Base-by-base conservation (phyloP, 2,329 filamentous ascomycete genomes). In the Chrysoporthe cubensis region DNA sequence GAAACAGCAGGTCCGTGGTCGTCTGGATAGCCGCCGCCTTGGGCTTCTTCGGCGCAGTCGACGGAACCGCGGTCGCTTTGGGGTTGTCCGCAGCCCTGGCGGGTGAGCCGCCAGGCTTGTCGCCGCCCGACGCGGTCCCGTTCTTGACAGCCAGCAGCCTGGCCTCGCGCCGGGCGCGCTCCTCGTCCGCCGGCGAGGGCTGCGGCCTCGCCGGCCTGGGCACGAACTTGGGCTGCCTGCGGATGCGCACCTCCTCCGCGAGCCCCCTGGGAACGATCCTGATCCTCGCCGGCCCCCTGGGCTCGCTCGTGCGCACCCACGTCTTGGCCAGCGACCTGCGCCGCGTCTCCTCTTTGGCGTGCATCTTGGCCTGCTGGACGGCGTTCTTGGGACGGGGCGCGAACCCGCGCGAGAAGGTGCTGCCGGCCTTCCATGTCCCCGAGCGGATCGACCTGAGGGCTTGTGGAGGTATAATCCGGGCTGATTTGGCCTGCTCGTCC, bases 311-410 rank as follows among this genome's bases (percentile, higher is more conserved):
- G 26, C 68, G 76, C 56, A 89, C 80, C 71, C 81, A 79, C 2
- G 52, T 21, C n/a, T 44, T 64, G 13, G 67, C 64, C 6, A 62
- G 37, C 2, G 64, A 59, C 64, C 83, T 81, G 71, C 84, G 82
- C 46, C 75, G 80, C 64, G 79, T 80, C 56, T 88, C 85, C 71
- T 88, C 84, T 59, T 80, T 82, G 6, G 84, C 85, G 72, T 90
- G 85, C 60, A 85, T 81, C 57, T 83, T 82, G 32, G 87, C 85
- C 71, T 84, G 87, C 65, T 82, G 81, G 72, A 90, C 81, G 62
- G 89, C 81, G 68, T 82, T 85, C 66, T 85, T 43, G 1, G 59
- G 26, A 34, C 59, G 59, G 34, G 26, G 40, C 79, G 43, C 4
- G 43, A 14, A 61, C 11, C 21, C 21, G 21, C 59, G 59, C 7